A percentile compares a stretch with the other conserved stretches of the same genome.
These are phyloP conservation scores for Suillus bovinus DNA, from an alignment of 768 basidiomycete species.

Conservation along the genomic window DNA sequence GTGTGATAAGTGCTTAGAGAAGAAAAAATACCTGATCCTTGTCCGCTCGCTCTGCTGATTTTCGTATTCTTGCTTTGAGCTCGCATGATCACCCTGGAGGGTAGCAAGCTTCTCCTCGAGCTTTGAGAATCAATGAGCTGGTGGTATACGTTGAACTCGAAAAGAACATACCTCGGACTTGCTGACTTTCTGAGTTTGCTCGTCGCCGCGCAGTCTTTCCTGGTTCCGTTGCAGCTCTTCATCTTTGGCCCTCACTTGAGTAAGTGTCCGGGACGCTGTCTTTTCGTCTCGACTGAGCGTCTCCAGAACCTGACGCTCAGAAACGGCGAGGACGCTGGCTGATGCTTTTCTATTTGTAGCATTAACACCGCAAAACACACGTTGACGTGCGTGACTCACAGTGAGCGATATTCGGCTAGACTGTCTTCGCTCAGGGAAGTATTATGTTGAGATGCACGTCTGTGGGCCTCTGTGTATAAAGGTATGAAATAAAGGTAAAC, in stretches of 20 bases:
- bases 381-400: conserved; percentile 17
- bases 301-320: conserved; percentile 86
- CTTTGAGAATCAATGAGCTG: conserved; percentile 25
- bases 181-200: conserved; percentile 44
- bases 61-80: conserved; percentile 75
- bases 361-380: background rate
- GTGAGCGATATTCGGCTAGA: conserved; percentile 71
- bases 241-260: conserved; percentile 68
- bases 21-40: conserved; percentile 60
- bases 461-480: conserved; percentile 61
- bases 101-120: conserved; percentile 60
- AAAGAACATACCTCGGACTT: conserved; percentile 54
- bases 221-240: conserved; percentile 62
- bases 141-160: background rate
- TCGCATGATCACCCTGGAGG: conserved; percentile 61
- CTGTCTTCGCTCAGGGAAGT: conserved; percentile 80
- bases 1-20: background rate
- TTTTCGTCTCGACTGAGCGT: conserved; percentile 82
- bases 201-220: conserved; percentile 56
- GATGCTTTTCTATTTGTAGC: conserved; percentile 61
- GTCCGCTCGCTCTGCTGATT: conserved; percentile 83
- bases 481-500: background rate
- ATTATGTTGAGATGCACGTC: conserved; percentile 70
- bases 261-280: conserved; percentile 60
- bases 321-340: conserved; percentile 77